Evolutionary conservation across 352 stramenopile species (phyloP).

Genomic region (Globisporangium lucens): DNA sequence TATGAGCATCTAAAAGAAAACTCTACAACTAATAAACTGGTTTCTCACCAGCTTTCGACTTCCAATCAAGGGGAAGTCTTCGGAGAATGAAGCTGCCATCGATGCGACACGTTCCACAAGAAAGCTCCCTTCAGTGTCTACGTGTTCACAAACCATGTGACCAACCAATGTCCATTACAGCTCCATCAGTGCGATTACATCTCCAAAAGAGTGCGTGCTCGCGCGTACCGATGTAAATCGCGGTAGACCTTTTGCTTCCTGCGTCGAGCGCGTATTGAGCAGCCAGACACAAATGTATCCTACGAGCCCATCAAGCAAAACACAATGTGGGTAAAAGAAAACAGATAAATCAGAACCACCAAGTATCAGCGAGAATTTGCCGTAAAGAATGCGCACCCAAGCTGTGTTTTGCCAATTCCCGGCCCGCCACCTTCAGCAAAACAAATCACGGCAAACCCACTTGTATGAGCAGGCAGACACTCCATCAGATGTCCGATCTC

Average conservation of each 20-base stretch:
- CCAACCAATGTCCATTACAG: not conserved
- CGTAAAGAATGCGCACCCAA: slow-evolving; percentile 37
- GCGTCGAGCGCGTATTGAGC: slow-evolving; percentile 36
- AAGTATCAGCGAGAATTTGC: not conserved
- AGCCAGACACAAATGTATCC: slow-evolving; percentile 67
- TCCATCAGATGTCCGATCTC: not conserved
- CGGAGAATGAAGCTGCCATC: slow-evolving; percentile 80
- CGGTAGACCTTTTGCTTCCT: slow-evolving; percentile 19
- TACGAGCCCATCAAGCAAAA: slow-evolving; percentile 13
- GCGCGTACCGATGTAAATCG: slow-evolving; percentile 62
- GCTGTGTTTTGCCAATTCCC: slow-evolving; percentile 74
- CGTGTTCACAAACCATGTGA: not conserved
- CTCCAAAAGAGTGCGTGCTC: not conserved
- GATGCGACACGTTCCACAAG: slow-evolving; percentile 76
- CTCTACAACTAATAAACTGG: slow-evolving; percentile 12
- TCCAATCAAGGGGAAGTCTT: slow-evolving; percentile 55
- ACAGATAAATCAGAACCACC: not conserved
- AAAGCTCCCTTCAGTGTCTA: slow-evolving; percentile 93
- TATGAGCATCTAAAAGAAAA: not conserved
- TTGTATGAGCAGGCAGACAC: not conserved
- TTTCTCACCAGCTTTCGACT: slow-evolving; percentile 31
- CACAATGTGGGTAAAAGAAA: not conserved
- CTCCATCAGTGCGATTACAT: not conserved
- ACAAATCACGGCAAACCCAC: not conserved
- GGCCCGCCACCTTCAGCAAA: slow-evolving; percentile 50